Evolutionary conservation across 2,329 filamentous ascomycete species (phyloP).

Genomic region (Septoria petroselini): DNA sequence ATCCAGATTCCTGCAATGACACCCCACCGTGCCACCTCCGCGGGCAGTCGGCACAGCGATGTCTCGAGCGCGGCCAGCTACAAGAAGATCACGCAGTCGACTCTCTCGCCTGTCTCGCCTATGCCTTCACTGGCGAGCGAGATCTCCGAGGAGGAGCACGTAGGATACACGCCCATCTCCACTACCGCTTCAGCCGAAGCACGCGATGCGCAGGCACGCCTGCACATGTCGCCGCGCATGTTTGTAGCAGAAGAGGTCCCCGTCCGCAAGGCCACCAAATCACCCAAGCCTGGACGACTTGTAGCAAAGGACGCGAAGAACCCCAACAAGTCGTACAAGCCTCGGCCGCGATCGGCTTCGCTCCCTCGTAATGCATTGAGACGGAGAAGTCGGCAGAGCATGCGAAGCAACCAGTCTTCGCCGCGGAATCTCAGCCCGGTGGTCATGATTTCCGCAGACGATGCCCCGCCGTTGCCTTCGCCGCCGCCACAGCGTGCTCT

Average conservation of each 20-base stretch:
- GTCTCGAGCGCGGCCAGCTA: constrained; percentile 34
- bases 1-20: constrained; percentile 33
- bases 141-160: constrained; percentile 24
- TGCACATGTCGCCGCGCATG: constrained; percentile 36
- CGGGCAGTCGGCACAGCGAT: constrained; percentile 19
- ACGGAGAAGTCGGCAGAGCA: constrained; percentile 25
- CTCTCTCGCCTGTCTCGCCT: constrained; percentile 32
- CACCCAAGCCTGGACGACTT: constrained; percentile 32
- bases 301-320: constrained; percentile 31
- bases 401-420: constrained; percentile 21
- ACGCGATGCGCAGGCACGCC: constrained; percentile 12
- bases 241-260: constrained; percentile 38
- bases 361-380: constrained; percentile 27
- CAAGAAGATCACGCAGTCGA: constrained; percentile 32
- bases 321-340: constrained; percentile 29
- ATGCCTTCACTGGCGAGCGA: constrained; percentile 29
- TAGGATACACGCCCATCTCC: constrained; percentile 31
- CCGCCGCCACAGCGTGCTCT: constrained; percentile 36
- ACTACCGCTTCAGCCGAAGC: constrained; percentile 25
- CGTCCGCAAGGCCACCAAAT: constrained; percentile 28
- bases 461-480: constrained; percentile 34
- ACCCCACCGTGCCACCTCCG: constrained; percentile 31
- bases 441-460: constrained; percentile 19
- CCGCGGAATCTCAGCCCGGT: constrained; percentile 19
- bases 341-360: constrained; percentile 35